Evolutionary conservation across 306 rosid genomes (phyloP), one percentile per base, ranked within the genome.

Genomic region (Fagus crenata): DNA sequence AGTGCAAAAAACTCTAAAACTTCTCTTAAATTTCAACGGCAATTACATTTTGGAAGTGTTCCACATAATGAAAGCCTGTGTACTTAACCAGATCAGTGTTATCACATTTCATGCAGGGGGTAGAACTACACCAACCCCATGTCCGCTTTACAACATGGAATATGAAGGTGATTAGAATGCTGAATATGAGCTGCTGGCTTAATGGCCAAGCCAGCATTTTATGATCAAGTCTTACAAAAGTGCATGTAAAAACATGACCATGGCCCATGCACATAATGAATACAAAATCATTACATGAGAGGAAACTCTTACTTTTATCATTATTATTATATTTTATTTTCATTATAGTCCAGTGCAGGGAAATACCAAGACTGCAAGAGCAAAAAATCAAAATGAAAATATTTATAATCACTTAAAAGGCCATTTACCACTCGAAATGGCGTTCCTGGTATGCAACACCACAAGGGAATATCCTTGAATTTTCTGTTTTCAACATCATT

Each of bases 381-480:
- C 17, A n/a, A 7, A 12, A 37, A 3, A 77, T 31, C 49, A 40
- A 78, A 63, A 71, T 70, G 46, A 81, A 64, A 22, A 49, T 40
- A 49, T 67, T 46, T 3, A 63, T 55, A 61, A 64, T 86, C 14
- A 7, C 6, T 49, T 40, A 81, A 78, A 86, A 76, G 70, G 49
- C 17, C 63, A 73, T 60, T 92, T 88, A 94, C 98, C 93, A 92
- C 96, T 35, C 95, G 89, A 81, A 94, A 94, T 77, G 96, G 91
- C 0, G 98, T 92, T 87, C 98, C 98, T 68, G 92, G 85, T 80
- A 94, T 77, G 82, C 88, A 81, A 83, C 98, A 89, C 97, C 98
- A 94, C 13, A 58, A 76, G 22, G 98, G 97, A 85, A 93, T 75
- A 77, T 89, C 88, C 75, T 86, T 86, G 71, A 73, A 84, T 79